These are phyloP conservation scores for Stachybotrys chartarum DNA, from an alignment of 2,329 filamentous ascomycete species.

Conservation along the genomic window DNA sequence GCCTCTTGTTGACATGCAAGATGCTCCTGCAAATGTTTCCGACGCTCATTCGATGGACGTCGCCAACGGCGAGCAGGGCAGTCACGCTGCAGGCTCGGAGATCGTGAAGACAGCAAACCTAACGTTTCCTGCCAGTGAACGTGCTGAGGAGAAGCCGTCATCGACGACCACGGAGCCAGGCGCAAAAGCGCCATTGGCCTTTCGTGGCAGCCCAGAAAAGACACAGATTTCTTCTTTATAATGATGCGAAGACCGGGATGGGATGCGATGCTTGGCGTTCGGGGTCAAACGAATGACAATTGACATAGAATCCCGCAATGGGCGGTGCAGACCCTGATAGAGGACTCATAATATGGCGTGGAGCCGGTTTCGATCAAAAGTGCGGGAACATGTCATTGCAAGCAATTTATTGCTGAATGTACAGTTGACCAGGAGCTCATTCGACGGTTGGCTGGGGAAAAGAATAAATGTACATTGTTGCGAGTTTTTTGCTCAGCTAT, in stretches of 20 bases:
- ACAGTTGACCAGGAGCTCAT: neutral
- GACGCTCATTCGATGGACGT: neutral
- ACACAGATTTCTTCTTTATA: slow-evolving; percentile 10
- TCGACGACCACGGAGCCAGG: slow-evolving; percentile 9
- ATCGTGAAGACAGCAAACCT: too few relatives aligned
- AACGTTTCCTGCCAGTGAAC: neutral
- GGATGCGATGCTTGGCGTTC: neutral
- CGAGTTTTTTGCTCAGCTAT: too few relatives aligned
- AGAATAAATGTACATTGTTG: too few relatives aligned
- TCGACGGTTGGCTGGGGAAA: neutral
- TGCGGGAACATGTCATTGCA: neutral
- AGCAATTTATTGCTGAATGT: neutral
- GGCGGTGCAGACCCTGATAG: neutral
- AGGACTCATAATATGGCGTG: too few relatives aligned
- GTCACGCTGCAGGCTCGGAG: neutral
- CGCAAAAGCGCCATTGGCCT: slow-evolving; percentile 41
- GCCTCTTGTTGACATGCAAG: slow-evolving; percentile 16
- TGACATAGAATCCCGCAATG: neutral
- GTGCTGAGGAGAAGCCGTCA: neutral
- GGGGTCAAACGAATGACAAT: neutral
- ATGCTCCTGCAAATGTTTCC: slow-evolving; percentile 10
- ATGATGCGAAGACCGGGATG: neutral
- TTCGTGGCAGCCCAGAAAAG: slow-evolving; percentile 57
- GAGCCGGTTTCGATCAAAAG: neutral
- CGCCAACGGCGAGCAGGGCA: neutral